These are phyloP conservation scores for Syncephalis plumigaleata DNA, from an alignment of 371 early-diverging fungal genomes.

Conservation along the genomic window DNA sequence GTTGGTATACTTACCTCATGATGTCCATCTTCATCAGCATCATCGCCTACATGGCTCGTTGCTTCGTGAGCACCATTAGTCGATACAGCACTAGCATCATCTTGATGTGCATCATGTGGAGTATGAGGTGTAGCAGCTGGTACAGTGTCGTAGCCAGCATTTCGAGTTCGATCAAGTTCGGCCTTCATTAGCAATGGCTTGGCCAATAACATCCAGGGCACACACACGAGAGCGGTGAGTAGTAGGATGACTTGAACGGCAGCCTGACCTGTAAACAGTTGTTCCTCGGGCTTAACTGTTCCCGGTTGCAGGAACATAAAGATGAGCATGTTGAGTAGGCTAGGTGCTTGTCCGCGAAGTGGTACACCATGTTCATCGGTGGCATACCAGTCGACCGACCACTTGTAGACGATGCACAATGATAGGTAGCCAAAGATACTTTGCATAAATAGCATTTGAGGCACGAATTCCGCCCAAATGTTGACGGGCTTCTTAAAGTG, in stretches of 20 bases:
- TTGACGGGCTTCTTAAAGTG: constrained; percentile 69
- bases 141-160: constrained; percentile 54
- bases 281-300: constrained; percentile 43
- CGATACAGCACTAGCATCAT: too few relatives aligned
- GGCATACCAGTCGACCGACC: constrained; percentile 79
- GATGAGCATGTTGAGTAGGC: constrained; percentile 94
- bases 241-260: constrained; percentile 77
- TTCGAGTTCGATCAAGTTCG: constrained; percentile 61
- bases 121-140: too few relatives aligned
- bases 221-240: constrained; percentile 69
- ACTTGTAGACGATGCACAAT: constrained; percentile 91
- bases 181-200: constrained; percentile 80
- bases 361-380: constrained; percentile 42
- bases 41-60: constrained; percentile 20
- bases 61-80: too few relatives aligned
- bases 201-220: constrained; percentile 96
- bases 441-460: constrained; percentile 89
- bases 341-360: constrained; percentile 67
- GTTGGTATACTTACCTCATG: not conserved
- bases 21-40: constrained; percentile 2
- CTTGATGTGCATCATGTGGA: too few relatives aligned
- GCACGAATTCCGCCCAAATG: constrained; percentile 79
- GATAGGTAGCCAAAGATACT: constrained; percentile 93
- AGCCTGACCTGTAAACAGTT: constrained; percentile 79
- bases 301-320: constrained; percentile 98